These are phyloP conservation scores for Stylonectria norvegica DNA, from an alignment of 2,329 filamentous ascomycete genomes.

Conservation along the genomic window DNA sequence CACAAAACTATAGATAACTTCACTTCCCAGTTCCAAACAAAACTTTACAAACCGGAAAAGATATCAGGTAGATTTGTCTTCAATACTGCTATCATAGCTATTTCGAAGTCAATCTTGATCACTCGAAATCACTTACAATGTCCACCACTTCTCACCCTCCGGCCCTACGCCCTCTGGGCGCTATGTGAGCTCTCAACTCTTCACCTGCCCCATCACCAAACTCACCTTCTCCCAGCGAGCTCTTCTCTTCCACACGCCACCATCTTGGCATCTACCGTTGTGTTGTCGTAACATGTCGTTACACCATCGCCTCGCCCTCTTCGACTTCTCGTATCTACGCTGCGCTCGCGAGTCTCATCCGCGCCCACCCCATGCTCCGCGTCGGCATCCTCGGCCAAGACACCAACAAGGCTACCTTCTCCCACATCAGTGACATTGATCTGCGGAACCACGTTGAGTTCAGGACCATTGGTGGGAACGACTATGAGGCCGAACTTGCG, in stretches of 20 bases:
- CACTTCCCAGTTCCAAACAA: no score
- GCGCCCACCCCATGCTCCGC: conserved; percentile 45
- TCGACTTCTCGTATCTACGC: conserved; percentile 5
- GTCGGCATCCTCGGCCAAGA: conserved; percentile 47
- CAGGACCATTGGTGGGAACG: conserved; percentile 16
- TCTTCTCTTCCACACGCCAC: conserved; percentile 45
- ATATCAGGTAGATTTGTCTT: conserved; percentile 3
- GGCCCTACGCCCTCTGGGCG: conserved; percentile 25
- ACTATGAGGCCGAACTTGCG: conserved; percentile 32
- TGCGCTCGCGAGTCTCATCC: conserved; percentile 36
- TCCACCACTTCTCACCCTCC: conserved; percentile 1
- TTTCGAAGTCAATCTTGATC: neutral
- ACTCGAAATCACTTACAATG: conserved; percentile 8
- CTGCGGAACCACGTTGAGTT: conserved; percentile 43
- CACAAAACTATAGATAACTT: no score
- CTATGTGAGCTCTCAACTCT: conserved; percentile 19
- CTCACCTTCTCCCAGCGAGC: conserved; percentile 36
- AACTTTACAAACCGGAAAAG: no score
- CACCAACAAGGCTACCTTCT: conserved; percentile 42
- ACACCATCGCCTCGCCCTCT: conserved; percentile 24
- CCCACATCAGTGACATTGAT: conserved; percentile 41
- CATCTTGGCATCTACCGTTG: conserved; percentile 45
- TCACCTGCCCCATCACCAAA: neutral
- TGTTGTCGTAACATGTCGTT: conserved; percentile 45
- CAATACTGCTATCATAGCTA: conserved; percentile 4